phyloP scores from a whole-genome alignment of 345 rosid genomes.

The Eucalyptus dawsonii region DNA sequence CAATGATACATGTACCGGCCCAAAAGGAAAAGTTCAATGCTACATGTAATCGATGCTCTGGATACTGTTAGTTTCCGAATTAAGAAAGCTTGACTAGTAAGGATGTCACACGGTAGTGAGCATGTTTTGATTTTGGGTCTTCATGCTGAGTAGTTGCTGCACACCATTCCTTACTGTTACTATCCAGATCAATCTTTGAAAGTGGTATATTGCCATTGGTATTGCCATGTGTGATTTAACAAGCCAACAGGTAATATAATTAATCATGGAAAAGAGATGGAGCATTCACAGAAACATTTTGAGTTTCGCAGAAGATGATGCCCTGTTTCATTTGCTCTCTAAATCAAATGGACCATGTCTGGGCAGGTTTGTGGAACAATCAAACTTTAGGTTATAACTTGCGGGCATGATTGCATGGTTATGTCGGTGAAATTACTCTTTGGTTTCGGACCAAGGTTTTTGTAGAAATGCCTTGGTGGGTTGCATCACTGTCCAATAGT shows the following conservation, averaged over 20 bases:
- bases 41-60: neutral
- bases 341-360: neutral
- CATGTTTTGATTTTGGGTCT: neutral
- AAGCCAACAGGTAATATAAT: neutral
- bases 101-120: neutral
- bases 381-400: neutral
- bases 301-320: neutral
- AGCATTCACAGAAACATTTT: neutral
- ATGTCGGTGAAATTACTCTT: neutral
- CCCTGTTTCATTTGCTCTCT: neutral
- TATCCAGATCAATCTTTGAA: neutral
- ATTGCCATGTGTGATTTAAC: neutral
- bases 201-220: neutral
- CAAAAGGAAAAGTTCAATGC: neutral
- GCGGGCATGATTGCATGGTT: neutral
- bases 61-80: neutral
- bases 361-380: neutral
- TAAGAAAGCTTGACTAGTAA: neutral
- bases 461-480: neutral
- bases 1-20: neutral
- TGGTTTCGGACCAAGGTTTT: neutral
- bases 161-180: neutral
- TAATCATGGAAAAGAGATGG: neutral
- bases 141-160: neutral
- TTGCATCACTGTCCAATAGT: neutral